A percentile compares a stretch with the other conserved stretches of the same genome.
Conservation (phyloP, 2,329 filamentous ascomycete genomes). For the Pseudocercospora fijiensis region DNA sequence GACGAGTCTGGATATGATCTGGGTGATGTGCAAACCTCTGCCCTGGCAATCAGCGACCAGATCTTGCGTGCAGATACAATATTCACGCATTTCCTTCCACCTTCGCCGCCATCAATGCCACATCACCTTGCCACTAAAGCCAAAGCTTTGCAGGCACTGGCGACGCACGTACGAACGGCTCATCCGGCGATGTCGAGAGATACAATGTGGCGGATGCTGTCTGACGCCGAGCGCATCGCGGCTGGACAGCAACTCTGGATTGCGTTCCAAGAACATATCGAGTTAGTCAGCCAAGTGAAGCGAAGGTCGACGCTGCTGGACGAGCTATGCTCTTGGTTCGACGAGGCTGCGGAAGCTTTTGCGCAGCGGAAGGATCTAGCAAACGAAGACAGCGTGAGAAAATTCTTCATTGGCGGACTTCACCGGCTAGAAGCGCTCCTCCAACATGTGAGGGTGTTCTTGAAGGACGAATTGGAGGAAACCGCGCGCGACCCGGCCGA, state of each 20-base stretch:
- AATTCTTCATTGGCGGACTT: slow-evolving; percentile 67
- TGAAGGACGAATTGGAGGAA: slow-evolving; percentile 27
- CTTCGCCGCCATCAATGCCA: slow-evolving; percentile 69
- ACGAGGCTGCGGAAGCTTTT: slow-evolving; percentile 72
- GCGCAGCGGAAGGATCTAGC: slow-evolving; percentile 62
- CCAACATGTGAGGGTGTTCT: slow-evolving; percentile 18
- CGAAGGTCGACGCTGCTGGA: slow-evolving; percentile 69
- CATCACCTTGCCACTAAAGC: slow-evolving; percentile 74
- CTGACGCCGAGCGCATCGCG: slow-evolving; percentile 85
- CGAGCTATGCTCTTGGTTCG: slow-evolving; percentile 72
- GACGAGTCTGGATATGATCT: slow-evolving; percentile 62
- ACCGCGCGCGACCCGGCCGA: slow-evolving; percentile 39
- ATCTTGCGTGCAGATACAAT: slow-evolving; percentile 75
- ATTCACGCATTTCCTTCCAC: slow-evolving; percentile 71
- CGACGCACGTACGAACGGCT: slow-evolving; percentile 66
- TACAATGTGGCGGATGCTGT: slow-evolving; percentile 78
- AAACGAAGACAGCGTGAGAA: slow-evolving; percentile 77
- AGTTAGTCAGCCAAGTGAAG: slow-evolving; percentile 46
- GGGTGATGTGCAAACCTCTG: slow-evolving; percentile 72
- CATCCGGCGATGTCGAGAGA: slow-evolving; percentile 63
- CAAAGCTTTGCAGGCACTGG: slow-evolving; percentile 72
- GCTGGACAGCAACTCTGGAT: slow-evolving; percentile 79
- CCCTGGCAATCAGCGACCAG: slow-evolving; percentile 73
- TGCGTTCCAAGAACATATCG: slow-evolving; percentile 68
- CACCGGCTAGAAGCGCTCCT: slow-evolving; percentile 33